Evolutionary conservation across 1,284 basidiomycete genomes (phyloP).

Genomic region (Erythrobasidium hasegawianum): DNA sequence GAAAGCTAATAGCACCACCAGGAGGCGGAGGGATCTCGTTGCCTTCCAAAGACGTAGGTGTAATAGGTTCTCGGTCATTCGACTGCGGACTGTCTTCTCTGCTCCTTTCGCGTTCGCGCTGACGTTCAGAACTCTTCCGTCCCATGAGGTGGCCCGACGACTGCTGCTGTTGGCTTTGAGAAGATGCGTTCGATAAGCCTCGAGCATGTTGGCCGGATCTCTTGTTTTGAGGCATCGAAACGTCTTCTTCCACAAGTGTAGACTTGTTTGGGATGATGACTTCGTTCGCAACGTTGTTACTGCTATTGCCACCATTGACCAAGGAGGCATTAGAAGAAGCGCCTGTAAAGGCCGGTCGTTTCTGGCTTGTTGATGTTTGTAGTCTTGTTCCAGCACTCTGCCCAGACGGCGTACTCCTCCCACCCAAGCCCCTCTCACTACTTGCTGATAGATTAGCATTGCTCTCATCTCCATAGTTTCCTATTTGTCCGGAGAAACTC

Average conservation of each 20-base stretch:
- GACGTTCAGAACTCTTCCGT: slow-evolving; percentile 19
- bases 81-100: not conserved
- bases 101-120: slow-evolving; percentile 9
- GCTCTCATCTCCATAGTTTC: slow-evolving; percentile 3
- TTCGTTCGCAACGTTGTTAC: slow-evolving; percentile 58
- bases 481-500: not conserved
- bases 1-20: not conserved
- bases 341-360: slow-evolving; percentile 25
- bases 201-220: not conserved
- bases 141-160: not conserved
- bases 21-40: not conserved
- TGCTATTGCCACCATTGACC: slow-evolving; percentile 38
- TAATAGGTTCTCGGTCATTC: not conserved
- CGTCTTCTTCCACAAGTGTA: slow-evolving; percentile 87
- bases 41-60: not conserved
- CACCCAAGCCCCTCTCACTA: not conserved
- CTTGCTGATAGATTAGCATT: not conserved
- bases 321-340: slow-evolving; percentile 17
- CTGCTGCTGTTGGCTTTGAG: not conserved
- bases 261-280: slow-evolving; percentile 93
- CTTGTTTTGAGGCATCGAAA: slow-evolving; percentile 10
- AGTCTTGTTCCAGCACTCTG: slow-evolving; percentile 33
- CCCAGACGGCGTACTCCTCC: slow-evolving; percentile 5
- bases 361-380: slow-evolving; percentile 23
- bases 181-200: not conserved